Conservation (phyloP, 164 flowering plant genomes). For the Piper betle region DNA sequence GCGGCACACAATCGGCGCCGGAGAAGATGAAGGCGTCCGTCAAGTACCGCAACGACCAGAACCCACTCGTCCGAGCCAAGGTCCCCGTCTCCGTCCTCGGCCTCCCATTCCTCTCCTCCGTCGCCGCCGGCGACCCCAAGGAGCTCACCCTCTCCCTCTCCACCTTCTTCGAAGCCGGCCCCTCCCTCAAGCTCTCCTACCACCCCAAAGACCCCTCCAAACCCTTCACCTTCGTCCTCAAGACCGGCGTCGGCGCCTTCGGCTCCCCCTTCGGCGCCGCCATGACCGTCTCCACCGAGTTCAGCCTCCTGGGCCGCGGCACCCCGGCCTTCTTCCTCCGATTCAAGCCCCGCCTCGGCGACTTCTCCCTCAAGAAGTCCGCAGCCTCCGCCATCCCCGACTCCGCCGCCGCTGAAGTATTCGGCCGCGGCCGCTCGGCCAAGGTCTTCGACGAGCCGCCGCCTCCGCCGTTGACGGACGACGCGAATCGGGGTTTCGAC, state of each 20-base stretch:
- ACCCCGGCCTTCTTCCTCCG: slow-evolving; percentile 56
- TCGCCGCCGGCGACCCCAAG: slow-evolving; percentile 50
- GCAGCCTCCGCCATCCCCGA: slow-evolving; percentile 4
- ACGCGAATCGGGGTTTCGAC: slow-evolving; percentile 11
- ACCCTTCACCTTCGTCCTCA: slow-evolving; percentile 50
- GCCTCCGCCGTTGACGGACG: not conserved
- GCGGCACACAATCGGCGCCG: not conserved
- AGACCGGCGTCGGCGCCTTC: slow-evolving; percentile 52
- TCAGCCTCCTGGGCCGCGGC: slow-evolving; percentile 33
- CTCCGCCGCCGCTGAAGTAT: not conserved
- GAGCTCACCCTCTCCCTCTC: slow-evolving; percentile 45
- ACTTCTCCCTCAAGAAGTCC: slow-evolving; percentile 43
- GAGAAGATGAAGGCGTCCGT: slow-evolving; percentile 58
- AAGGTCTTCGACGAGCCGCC: slow-evolving; percentile 19
- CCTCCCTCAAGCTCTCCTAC: slow-evolving; percentile 40
- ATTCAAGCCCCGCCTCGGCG: slow-evolving; percentile 56
- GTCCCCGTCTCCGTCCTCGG: slow-evolving; percentile 52
- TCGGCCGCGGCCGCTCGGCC: slow-evolving; percentile 8
- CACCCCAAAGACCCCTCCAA: slow-evolving; percentile 58
- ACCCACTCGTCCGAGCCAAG: slow-evolving; percentile 56
- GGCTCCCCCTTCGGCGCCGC: slow-evolving; percentile 58
- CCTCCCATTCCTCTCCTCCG: slow-evolving; percentile 53
- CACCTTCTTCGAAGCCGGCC: slow-evolving; percentile 63
- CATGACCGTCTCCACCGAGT: slow-evolving; percentile 58
- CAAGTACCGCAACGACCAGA: slow-evolving; percentile 61